These are phyloP conservation scores for Trichoderma atrobrunneum DNA, from an alignment of 2,329 filamentous ascomycete species.

Conservation along the genomic window DNA sequence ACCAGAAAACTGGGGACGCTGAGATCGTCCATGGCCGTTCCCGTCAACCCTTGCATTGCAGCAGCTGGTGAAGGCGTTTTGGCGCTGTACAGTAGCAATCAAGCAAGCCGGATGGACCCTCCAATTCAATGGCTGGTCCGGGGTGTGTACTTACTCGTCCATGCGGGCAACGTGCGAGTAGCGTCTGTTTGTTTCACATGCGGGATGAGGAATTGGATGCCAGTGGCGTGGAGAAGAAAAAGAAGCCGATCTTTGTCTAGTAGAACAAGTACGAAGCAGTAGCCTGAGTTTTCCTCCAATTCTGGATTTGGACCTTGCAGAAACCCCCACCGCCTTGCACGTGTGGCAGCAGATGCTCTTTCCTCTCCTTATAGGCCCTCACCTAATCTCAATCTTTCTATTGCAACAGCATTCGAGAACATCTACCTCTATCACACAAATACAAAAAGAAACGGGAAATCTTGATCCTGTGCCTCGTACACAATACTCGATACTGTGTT, in stretches of 20 bases:
- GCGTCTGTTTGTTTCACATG: background rate
- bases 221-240: background rate
- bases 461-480: background rate
- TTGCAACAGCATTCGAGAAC: background rate
- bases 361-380: background rate
- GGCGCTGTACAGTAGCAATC: background rate
- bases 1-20: background rate
- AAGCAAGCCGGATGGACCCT: background rate
- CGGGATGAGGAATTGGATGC: constrained; percentile 2
- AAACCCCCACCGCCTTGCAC: constrained; percentile 11
- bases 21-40: constrained; percentile 4
- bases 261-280: background rate
- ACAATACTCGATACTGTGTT: background rate
- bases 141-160: background rate
- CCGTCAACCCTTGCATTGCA: background rate
- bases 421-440: background rate
- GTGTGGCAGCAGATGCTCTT: background rate
- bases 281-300: background rate
- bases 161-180: constrained; percentile 5
- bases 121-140: background rate
- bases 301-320: background rate
- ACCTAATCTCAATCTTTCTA: background rate
- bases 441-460: background rate
- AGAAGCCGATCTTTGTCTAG: background rate
- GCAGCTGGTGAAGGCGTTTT: background rate